These are phyloP conservation scores for Helotiales sp. DNA, from an alignment of 2,329 filamentous ascomycete species.

Conservation along the genomic window DNA sequence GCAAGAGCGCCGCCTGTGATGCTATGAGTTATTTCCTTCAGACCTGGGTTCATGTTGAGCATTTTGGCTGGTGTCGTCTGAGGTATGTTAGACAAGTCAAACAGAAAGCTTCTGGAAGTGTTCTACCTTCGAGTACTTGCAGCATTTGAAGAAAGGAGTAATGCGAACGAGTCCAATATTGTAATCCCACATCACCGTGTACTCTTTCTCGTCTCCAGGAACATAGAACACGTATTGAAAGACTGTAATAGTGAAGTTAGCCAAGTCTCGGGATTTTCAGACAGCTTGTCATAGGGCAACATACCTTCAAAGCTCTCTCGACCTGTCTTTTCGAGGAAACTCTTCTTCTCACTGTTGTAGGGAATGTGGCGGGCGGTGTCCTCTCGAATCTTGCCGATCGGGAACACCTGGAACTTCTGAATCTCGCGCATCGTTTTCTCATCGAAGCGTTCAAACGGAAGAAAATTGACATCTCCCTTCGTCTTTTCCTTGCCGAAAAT, in stretches of 20 bases:
- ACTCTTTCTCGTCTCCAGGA: slow-evolving; percentile 65
- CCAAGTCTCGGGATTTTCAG: slow-evolving; percentile 15
- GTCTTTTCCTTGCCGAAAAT: slow-evolving; percentile 61
- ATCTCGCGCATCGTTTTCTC: slow-evolving; percentile 58
- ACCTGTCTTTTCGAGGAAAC: slow-evolving; percentile 82
- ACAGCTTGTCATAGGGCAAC: slow-evolving; percentile 28
- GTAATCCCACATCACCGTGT: slow-evolving; percentile 95
- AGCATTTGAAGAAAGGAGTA: slow-evolving; percentile 92
- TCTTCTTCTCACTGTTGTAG: slow-evolving; percentile 92
- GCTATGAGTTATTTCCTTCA: slow-evolving; percentile 88
- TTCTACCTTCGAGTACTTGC: slow-evolving; percentile 79
- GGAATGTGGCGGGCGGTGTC: slow-evolving; percentile 77
- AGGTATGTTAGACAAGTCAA: slow-evolving; percentile 20
- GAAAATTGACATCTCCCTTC: slow-evolving; percentile 70
- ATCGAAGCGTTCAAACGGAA: slow-evolving; percentile 69
- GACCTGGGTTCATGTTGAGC: slow-evolving; percentile 72
- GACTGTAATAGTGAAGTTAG: slow-evolving; percentile 50
- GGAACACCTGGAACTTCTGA: slow-evolving; percentile 63
- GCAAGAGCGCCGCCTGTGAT: slow-evolving; percentile 90
- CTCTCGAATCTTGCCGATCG: slow-evolving; percentile 60
- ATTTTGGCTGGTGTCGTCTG: slow-evolving; percentile 90
- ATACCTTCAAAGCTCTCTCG: slow-evolving; percentile 86
- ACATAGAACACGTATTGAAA: slow-evolving; percentile 82
- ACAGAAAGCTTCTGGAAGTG: neutral
- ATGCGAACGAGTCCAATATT: slow-evolving; percentile 91